A percentile compares a stretch with the other conserved stretches of the same genome.
Conservation (phyloP, 495 filamentous ascomycete species). For the Penicillium parvum region DNA sequence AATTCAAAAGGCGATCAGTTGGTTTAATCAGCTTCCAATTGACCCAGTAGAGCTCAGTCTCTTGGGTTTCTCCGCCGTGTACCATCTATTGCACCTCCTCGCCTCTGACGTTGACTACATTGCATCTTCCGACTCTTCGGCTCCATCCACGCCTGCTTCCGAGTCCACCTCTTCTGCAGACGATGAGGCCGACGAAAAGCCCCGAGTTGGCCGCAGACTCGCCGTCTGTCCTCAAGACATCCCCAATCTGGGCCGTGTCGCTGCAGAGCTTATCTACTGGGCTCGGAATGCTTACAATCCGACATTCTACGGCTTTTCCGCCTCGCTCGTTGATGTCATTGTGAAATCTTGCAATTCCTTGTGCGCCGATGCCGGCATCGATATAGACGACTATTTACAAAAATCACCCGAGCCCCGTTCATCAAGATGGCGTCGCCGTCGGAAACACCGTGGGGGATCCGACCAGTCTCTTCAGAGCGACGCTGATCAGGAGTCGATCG, state of each 20-base stretch:
- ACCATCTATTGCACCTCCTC: slow-evolving; percentile 60
- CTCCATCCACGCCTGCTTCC: slow-evolving; percentile 21
- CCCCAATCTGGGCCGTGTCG: slow-evolving; percentile 39
- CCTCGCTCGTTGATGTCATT: slow-evolving; percentile 33
- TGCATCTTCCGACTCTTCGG: slow-evolving; percentile 35
- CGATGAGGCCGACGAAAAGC: slow-evolving; percentile 33
- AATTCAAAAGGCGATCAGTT: slow-evolving; percentile 38
- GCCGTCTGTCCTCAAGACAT: slow-evolving; percentile 24
- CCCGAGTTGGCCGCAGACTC: slow-evolving; percentile 8
- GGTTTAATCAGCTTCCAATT: slow-evolving; percentile 44
- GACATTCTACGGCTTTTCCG: slow-evolving; percentile 43
- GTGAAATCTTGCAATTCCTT: slow-evolving; percentile 39
- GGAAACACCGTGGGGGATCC: slow-evolving; percentile 18
- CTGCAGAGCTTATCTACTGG: slow-evolving; percentile 45
- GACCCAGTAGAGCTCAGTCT: slow-evolving; percentile 56
- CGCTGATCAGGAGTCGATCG: slow-evolving; percentile 17
- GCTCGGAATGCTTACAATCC: slow-evolving; percentile 46
- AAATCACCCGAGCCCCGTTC: slow-evolving; percentile 3
- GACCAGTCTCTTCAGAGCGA: slow-evolving; percentile 18
- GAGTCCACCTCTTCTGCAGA: slow-evolving; percentile 23
- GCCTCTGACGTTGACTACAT: slow-evolving; percentile 50
- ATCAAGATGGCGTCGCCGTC: slow-evolving; percentile 7
- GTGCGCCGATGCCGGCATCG: slow-evolving; percentile 36
- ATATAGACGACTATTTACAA: slow-evolving; percentile 32
- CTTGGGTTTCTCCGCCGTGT: slow-evolving; percentile 73